Conservation (phyloP, 257 asterid species). For the Lantana camara region DNA sequence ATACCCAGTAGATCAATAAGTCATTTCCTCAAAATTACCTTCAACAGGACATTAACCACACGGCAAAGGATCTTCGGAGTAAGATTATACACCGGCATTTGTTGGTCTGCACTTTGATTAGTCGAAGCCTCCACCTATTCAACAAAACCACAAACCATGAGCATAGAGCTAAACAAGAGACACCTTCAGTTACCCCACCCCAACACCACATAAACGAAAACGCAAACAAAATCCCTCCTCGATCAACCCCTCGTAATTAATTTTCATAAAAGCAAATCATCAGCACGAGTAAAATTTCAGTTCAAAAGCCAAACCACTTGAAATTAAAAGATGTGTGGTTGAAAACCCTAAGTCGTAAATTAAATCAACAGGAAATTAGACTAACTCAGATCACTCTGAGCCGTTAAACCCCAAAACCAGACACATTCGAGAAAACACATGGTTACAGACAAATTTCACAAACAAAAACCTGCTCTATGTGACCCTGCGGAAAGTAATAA, state of each 20-base stretch:
- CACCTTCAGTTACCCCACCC: neutral
- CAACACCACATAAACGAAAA: neutral
- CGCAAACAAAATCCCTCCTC: neutral
- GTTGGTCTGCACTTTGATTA: constrained; percentile 89
- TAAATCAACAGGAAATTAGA: constrained; percentile 4
- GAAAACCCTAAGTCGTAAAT: constrained; percentile 1
- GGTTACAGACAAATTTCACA: neutral
- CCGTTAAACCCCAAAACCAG: neutral
- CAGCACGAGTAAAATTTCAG: neutral
- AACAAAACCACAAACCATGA: constrained; percentile 25
- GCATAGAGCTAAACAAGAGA: constrained; percentile 1
- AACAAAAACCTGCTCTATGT: constrained; percentile 80
- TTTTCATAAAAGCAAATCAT: neutral
- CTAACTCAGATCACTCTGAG: constrained; percentile 27
- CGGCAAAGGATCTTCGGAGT: constrained; percentile 91
- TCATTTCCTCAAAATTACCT: constrained; percentile 45
- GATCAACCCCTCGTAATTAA: constrained; percentile 1
- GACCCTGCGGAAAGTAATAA: constrained; percentile 95
- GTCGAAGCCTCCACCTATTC: constrained; percentile 94
- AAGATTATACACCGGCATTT: constrained; percentile 90
- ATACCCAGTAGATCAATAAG: neutral
- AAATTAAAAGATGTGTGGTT: neutral
- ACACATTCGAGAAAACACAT: neutral
- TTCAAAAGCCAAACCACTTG: neutral
- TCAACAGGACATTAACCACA: constrained; percentile 72